phyloP scores from a whole-genome alignment of 177 flowering plant species.

The Vitis hybrid region DNA sequence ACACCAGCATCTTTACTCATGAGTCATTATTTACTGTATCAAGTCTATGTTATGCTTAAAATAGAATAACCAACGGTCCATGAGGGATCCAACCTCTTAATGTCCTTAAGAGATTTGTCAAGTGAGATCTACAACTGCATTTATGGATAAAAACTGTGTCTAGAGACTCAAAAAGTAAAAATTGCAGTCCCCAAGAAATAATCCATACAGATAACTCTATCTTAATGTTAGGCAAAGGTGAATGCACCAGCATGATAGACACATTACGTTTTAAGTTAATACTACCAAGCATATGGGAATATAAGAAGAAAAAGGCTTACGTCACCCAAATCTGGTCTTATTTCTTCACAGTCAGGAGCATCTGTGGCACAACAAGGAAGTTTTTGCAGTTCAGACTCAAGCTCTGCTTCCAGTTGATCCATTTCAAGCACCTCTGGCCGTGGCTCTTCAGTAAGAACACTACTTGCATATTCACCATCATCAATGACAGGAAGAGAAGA shows the following conservation, averaged over 20 bases:
- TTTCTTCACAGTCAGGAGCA: slow-evolving; percentile 24
- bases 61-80: no score
- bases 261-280: background rate
- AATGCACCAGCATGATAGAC: background rate
- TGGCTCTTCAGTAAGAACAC: slow-evolving; percentile 65
- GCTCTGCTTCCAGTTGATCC: slow-evolving; percentile 70
- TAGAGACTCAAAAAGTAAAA: no score
- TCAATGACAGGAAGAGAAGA: slow-evolving; percentile 18
- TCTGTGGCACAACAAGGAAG: slow-evolving; percentile 42
- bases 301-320: slow-evolving; percentile 28
- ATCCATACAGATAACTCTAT: background rate
- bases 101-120: no score
- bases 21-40: no score
- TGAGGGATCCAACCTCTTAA: no score
- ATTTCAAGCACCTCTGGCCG: slow-evolving; percentile 40
- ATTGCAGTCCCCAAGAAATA: no score
- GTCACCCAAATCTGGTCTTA: slow-evolving; percentile 21
- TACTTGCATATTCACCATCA: slow-evolving; percentile 53
- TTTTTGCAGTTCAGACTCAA: slow-evolving; percentile 64
- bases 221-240: background rate
- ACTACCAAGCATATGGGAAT: background rate
- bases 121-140: no score
- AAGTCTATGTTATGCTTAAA: no score
- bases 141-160: no score
- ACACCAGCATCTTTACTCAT: no score